Evolutionary conservation across 768 basidiomycete species (phyloP).

Genomic region (Russula griseocarnosa): DNA sequence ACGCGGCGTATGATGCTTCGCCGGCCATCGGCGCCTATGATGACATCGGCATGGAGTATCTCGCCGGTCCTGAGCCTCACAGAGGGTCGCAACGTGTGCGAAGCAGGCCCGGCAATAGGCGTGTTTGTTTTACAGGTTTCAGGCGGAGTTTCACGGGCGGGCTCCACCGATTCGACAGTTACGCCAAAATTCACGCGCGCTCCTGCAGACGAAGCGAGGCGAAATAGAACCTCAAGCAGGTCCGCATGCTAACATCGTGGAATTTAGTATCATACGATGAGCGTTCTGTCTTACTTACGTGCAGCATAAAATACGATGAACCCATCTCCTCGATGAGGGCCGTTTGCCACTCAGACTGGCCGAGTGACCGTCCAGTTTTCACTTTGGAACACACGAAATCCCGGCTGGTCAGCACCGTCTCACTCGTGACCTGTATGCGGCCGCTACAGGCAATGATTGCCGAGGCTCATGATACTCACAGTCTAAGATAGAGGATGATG

Average conservation of each 20-base stretch:
- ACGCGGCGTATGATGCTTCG: constrained; percentile 28
- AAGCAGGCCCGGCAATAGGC: constrained; percentile 11
- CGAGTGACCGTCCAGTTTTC: constrained; percentile 22
- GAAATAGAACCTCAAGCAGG: constrained; percentile 18
- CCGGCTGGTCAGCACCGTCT: constrained; percentile 1
- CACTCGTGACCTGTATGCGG: too few species aligned
- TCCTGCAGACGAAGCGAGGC: constrained; percentile 25
- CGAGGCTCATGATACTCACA: constrained; percentile 16
- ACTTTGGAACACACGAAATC: constrained; percentile 18
- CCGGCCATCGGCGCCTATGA: constrained; percentile 33
- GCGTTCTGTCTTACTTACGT: constrained; percentile 18
- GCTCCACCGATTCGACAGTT: constrained; percentile 20
- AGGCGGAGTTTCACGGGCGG: constrained; percentile 10
- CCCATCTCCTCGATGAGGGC: constrained; percentile 25
- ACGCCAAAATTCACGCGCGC: constrained; percentile 22
- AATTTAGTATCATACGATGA: constrained; percentile 9
- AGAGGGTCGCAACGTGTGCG: constrained; percentile 21
- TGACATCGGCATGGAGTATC: constrained; percentile 31
- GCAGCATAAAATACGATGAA: constrained; percentile 24
- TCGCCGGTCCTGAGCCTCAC: constrained; percentile 31
- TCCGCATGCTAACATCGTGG: constrained; percentile 25
- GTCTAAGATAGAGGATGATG: constrained; percentile 19
- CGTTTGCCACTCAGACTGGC: constrained; percentile 21
- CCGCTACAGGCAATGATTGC: not conserved
- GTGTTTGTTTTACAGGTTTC: constrained; percentile 7